Base-by-base conservation (phyloP, 176 grass and related monocot species). In the Aechmea fasciata region DNA sequence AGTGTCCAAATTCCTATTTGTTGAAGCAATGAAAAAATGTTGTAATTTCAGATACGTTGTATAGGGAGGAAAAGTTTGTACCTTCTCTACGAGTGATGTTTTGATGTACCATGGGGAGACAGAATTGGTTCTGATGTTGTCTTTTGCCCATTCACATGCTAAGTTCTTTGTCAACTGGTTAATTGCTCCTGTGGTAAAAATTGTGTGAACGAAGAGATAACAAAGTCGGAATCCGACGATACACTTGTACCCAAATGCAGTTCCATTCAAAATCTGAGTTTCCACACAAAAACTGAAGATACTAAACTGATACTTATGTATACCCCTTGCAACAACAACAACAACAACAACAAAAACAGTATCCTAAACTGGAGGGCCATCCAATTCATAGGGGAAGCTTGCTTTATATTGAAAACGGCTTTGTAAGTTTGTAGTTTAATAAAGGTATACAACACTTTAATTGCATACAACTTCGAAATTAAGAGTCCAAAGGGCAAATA, bases 21-120 rank as follows among this genome's bases (percentile, higher is more conserved):
- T 47, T 15, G 7, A 67, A 41, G 64, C 3, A 10, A 47, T 67
- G 25, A 15, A 67, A 29, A 29, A 47, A 47, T 67, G 33, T 41
- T 15, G 11, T 47, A 47, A 33, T 1, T 47, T 14, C 11, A 48
- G 64, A 14, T 8, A 66, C 11, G 15, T 9, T 41, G 28, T 11
- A 65, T 50, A 25, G 54, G 13, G 6, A 11, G 59, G 13, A 67
- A 69, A 41, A 41, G 33, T 41, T 49, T 78, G 72, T 77, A 92
- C 88, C 61, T 50, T 52, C 70, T 89, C 76, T 1, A 79, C 80
- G 14, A 96, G 81, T 74, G 83, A 83, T 79, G 93, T 96, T 74
- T 55, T 86, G 76, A 90, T 96, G 74, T 92, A 96, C 93, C 93
- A 96, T 2, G 93, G 93, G 57, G 83, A 77, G 41, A 96, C 89